Percentiles rank a stretch among this genome's conserved stretches.
These are phyloP conservation scores for Suhomyces bokatorum DNA, from an alignment of 1,139 yeast species.

Conservation along the genomic window DNA sequence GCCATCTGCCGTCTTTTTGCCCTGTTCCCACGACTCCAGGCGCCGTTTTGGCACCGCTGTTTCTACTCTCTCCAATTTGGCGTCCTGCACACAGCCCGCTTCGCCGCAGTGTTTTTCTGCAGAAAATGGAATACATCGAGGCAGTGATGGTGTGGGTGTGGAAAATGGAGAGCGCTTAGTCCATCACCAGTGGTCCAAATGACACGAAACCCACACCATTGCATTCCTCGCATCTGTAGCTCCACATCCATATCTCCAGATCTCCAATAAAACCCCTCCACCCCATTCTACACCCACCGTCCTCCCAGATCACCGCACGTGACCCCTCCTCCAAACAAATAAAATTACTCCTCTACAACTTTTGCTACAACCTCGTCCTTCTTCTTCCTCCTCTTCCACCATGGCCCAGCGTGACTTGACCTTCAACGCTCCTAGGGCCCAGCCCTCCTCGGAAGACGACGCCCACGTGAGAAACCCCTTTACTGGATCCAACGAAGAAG, in stretches of 20 bases:
- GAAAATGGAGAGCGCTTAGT: too few relatives aligned
- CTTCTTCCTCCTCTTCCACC: not conserved
- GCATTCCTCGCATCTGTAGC: not conserved
- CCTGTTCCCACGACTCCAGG: not conserved
- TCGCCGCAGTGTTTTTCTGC: conserved; percentile 6
- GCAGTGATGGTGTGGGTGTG: not conserved
- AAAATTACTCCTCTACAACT: conserved; percentile 4
- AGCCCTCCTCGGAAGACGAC: conserved; percentile 14
- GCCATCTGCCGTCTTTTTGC: too few relatives aligned
- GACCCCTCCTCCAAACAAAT: conserved; percentile 5
- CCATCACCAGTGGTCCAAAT: not conserved
- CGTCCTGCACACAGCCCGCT: conserved; percentile 1
- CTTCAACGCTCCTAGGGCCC: conserved; percentile 28
- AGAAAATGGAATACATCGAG: conserved; percentile 10
- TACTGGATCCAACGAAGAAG: conserved; percentile 17
- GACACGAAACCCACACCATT: not conserved
- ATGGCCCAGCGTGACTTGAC: conserved; percentile 43
- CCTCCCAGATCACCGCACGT: conserved; percentile 5
- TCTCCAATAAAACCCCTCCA: not conserved
- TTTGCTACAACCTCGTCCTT: not conserved
- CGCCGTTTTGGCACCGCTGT: not conserved
- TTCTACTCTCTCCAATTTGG: not conserved
- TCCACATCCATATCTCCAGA: not conserved
- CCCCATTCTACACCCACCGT: not conserved
- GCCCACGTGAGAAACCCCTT: conserved; percentile 13